Evolutionary conservation across 768 basidiomycete species (phyloP), one percentile per base, ranked within the genome.

Genomic region (Leucosporidium scottii): DNA sequence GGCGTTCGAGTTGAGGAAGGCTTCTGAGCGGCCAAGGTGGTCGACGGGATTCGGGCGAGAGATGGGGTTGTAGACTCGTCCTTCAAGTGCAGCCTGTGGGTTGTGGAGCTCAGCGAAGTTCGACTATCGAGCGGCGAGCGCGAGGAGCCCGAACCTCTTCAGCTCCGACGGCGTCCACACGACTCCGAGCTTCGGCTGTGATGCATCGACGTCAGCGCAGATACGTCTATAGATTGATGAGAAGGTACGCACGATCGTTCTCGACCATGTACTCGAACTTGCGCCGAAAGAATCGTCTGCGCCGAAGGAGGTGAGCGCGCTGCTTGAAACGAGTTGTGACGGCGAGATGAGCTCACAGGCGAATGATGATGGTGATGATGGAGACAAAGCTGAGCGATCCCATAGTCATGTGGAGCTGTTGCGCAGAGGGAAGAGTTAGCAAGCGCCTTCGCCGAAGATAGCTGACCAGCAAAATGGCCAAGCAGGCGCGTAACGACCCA

Each of bases 311-410:
- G 51, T 53, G 12, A 53, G 51, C 49, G 49, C 4, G 7, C 7
- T 7, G 5, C 25, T 25, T 21, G 5, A 3, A 8, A 1, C 13
- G 34, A 47, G 48, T 7, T 21, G n/a, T 20, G 51, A 49, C 9
- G 1, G 49, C 48, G n/a, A 57, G 48, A n/a, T 21, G 12, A 25
- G 2, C 48, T 20, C 12, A 27, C 51, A 73, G 82, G 70, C 91
- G 83, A 66, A 87, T 83, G 66, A 86, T 84, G 31, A 94, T 90
- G 78, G 90, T 88, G 66, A 90, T 81, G 87, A 90, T 90, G 0
- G 90, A 90, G 10, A 92, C 84, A 20, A 86, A 74, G 49, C 91
- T 84, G 86, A 91, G 61, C n/a, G 57, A 69, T 6, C 61, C 68
- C 23, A 67, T 44, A 3, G 34, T 58, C 63, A 71, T 70, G 15